Evolutionary conservation across 495 filamentous ascomycete genomes (phyloP).

Genomic region (Penicillium herquei): DNA sequence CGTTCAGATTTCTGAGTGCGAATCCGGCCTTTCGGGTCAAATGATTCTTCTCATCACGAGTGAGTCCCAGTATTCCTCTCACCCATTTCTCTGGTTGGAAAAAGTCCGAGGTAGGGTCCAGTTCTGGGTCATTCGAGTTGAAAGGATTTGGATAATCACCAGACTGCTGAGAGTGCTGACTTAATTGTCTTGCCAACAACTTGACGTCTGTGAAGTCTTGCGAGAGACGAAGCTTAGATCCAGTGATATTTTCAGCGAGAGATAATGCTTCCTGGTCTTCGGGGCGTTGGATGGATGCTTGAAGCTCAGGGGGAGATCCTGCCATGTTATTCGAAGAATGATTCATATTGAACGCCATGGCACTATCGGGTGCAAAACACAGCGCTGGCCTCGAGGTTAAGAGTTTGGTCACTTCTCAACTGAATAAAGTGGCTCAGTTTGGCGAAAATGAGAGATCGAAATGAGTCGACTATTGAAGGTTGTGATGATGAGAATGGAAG

Average conservation of each 20-base stretch:
- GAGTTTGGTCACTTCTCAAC: too few relatives aligned
- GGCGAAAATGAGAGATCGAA: too few relatives aligned
- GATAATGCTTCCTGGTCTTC: not conserved
- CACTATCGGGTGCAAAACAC: not conserved
- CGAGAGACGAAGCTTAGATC: not conserved
- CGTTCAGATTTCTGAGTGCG: constrained; percentile 60
- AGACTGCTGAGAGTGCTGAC: not conserved
- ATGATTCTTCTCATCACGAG: not conserved
- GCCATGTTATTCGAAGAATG: not conserved
- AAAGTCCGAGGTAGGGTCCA: not conserved
- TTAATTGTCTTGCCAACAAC: not conserved
- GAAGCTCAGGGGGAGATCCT: not conserved
- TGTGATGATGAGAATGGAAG: too few relatives aligned
- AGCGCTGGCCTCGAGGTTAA: too few relatives aligned
- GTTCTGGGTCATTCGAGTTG: not conserved
- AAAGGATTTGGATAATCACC: not conserved
- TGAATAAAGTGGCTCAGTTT: too few relatives aligned
- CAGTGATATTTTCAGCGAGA: not conserved
- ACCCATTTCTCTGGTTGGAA: constrained; percentile 3
- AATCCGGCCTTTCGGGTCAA: constrained; percentile 35
- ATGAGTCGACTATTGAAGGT: too few relatives aligned
- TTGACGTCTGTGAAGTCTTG: not conserved
- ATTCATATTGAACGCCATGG: not conserved
- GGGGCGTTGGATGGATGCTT: not conserved
- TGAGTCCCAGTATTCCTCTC: not conserved